Base-by-base conservation (phyloP, 257 asterid genomes). In the Ehretia macrophylla region DNA sequence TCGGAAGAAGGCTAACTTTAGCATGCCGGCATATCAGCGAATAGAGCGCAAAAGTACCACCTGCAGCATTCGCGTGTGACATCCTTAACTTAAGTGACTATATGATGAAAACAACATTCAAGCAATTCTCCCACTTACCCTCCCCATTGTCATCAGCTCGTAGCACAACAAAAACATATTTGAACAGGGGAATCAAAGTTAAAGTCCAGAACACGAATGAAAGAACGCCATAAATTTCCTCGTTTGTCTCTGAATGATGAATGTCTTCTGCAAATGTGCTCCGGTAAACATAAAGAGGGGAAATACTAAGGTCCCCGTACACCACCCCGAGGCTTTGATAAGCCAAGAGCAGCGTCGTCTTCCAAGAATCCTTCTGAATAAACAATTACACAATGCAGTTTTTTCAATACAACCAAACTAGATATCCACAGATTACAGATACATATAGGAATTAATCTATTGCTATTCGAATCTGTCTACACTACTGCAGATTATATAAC, bases 101-200 rank as follows among this genome's bases (percentile, higher is more conserved):
- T 46, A 51, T n/a, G 35, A 21, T 17, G 12, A 44, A 11, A 23
- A 54, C 23, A 21, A 22, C 14, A 17, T 5, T 2, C 18, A 18
- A 11, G n/a, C 47, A 17, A 50, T 19, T 64, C 39, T 12, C 38
- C 19, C 13, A 50, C 80, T 65, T 67, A 84, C 99, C 99, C 66
- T 92, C 99, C 72, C 99, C 96, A 37, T 92, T 92, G 79, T 92
- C 99, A 74, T 92, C 96, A 11, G 97, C 97, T 60, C 98, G 80
- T 56, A 91, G 98, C 19, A 91, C 96, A 17, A 91, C 32, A 49
- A 91, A 91, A 13, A 88, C 97, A 47, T 92, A 92, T 66, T 92
- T 92, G 86, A 78, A 92, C 32, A 92, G 71, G 51, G 99, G 99
- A 61, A 92, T 90, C 0, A 92, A 74, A 32, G 99, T 92, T 77